Evolutionary conservation across 345 rosid genomes (phyloP), one percentile per base, ranked within the genome.

Genomic region (Xanthoceras sorbifolium): DNA sequence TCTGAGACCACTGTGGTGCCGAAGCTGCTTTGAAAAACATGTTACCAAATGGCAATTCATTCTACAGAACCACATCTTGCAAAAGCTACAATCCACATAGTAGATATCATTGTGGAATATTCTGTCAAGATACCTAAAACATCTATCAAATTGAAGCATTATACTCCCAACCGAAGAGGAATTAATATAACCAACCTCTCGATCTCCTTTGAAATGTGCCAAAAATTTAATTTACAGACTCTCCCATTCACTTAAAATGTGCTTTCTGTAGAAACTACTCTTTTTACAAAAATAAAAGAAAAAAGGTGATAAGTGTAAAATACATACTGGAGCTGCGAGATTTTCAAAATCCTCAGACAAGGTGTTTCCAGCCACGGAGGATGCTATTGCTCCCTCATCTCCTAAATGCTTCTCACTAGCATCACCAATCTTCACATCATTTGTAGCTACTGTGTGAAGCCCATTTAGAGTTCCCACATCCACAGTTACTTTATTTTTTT

Each of bases 341-440:
- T 72, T 28, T 26, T 32, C 42, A 67, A 64, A 52, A 67, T 38
- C 78, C 67, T 71, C 50, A 44, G 73, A 71, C 6, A 25, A 59
- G 28, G 36, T 77, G 10, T 23, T 70, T 46, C 40, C 72, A 38
- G 57, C 60, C 18, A 8, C 48, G 23, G 38, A 23, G 11, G 55
- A 63, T 36, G 26, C 32, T n/a, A 64, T 28, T 54, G 64, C 65
- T 59, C 64, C 68, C 64, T 62, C 78, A 38, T 28, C 79, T 76
- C 76, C 77, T 50, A 69, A 28, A 57, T 76, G 69, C 28, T 74
- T 61, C 28, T 79, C 65, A 70, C 34, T 66, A 17, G 67, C 57
- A 52, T 77, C 78, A 61, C 2, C 69, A 61, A 57, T 70, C 74
- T 68, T 65, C 67, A 64, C 54, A 68, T 75, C 62, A 46, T 76